Evolutionary conservation across 345 rosid genomes (phyloP).

Genomic region (Citrus sp.): DNA sequence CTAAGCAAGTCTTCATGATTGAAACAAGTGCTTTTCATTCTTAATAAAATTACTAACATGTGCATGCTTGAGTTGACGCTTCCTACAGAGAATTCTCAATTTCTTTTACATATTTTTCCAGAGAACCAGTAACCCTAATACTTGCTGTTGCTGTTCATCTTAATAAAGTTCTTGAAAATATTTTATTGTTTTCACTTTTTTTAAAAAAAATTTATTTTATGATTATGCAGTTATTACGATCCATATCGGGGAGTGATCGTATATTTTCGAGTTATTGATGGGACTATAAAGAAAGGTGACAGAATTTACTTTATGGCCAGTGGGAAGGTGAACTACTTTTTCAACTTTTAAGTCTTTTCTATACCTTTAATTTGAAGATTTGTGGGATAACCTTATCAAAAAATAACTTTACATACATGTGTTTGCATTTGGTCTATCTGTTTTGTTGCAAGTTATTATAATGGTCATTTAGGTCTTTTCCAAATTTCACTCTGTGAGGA

Average conservation of each 20-base stretch:
- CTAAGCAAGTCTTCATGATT: background rate
- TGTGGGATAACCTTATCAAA: background rate
- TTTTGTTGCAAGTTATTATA: background rate
- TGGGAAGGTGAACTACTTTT: conserved; percentile 53
- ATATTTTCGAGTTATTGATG: conserved; percentile 94
- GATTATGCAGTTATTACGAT: conserved; percentile 80
- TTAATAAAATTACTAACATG: background rate
- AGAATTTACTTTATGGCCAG: conserved; percentile 93
- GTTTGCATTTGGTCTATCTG: background rate
- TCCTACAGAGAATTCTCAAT: background rate
- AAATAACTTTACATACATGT: background rate
- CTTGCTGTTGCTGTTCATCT: background rate
- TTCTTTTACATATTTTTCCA: background rate
- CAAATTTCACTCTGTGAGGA: background rate
- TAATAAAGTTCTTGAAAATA: background rate
- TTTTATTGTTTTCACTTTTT: background rate
- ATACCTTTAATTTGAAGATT: conserved; percentile 1
- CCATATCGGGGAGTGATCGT: conserved; percentile 97
- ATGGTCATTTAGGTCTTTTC: too few species aligned
- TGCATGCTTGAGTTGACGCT: background rate
- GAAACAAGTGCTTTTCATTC: background rate
- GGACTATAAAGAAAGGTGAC: conserved; percentile 91
- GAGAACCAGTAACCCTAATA: background rate
- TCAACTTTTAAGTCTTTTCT: background rate
- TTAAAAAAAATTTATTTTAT: background rate